phyloP scores from a whole-genome alignment of 2,329 filamentous ascomycete genomes.

The Alternaria postmessia region DNA sequence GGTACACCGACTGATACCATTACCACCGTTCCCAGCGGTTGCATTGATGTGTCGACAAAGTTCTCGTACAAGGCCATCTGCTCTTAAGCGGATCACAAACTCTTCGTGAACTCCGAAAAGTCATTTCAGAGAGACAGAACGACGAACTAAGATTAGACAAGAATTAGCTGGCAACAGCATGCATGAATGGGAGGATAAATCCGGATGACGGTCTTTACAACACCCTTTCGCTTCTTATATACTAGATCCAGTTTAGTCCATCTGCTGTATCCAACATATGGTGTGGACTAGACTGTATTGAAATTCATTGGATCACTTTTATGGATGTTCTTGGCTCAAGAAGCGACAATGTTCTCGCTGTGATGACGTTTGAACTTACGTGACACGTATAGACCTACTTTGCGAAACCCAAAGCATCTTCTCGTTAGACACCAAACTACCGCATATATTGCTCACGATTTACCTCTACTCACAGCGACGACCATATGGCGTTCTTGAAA shows the following conservation, averaged over 20 bases:
- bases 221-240: not conserved
- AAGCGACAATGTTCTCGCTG: not conserved
- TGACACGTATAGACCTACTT: not conserved
- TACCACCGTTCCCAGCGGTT: slow-evolving; percentile 8
- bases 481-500: not conserved
- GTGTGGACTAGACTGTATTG: not conserved
- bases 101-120: not conserved
- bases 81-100: not conserved
- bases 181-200: not conserved
- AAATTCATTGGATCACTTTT: not conserved
- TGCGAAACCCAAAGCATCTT: not conserved
- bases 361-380: not conserved
- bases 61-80: slow-evolving; percentile 12
- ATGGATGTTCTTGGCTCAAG: not conserved
- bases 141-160: not conserved
- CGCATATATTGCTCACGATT: not conserved
- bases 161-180: not conserved
- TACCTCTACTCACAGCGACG: not conserved
- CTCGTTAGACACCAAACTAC: not conserved
- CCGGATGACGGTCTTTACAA: not conserved
- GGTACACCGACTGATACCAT: slow-evolving; percentile 2
- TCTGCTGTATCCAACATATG: not conserved
- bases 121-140: not conserved
- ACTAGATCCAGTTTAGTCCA: not conserved
- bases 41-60: slow-evolving; percentile 8